Evolutionary conservation across 2,329 filamentous ascomycete species (phyloP).

Genomic region (Elsinoe necatrix): DNA sequence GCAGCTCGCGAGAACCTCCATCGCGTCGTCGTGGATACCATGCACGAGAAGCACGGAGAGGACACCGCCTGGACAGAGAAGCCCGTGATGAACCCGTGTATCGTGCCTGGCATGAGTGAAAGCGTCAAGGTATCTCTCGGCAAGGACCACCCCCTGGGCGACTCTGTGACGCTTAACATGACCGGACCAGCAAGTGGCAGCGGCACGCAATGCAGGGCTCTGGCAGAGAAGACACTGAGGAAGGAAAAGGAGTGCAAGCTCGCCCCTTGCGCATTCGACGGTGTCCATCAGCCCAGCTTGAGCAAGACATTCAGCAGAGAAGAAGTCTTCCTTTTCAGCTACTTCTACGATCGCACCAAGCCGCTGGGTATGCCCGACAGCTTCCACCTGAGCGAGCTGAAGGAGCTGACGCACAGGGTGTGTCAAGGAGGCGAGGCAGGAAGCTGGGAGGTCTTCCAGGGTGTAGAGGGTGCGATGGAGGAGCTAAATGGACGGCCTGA

Average conservation of each 20-base stretch:
- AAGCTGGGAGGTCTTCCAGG: constrained; percentile 72
- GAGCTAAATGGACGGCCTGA: constrained; percentile 79
- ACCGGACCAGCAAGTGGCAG: constrained; percentile 69
- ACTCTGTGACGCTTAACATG: constrained; percentile 68
- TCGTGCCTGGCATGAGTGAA: constrained; percentile 69
- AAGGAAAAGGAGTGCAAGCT: constrained; percentile 78
- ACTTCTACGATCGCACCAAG: constrained; percentile 93
- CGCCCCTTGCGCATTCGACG: constrained; percentile 96
- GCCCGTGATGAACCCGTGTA: constrained; percentile 75
- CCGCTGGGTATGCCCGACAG: constrained; percentile 97
- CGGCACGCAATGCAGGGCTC: constrained; percentile 76
- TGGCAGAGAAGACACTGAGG: constrained; percentile 82
- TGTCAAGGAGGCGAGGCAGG: constrained; percentile 75
- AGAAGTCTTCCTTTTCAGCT: constrained; percentile 93
- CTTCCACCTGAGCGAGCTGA: constrained; percentile 84
- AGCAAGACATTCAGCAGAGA: constrained; percentile 86
- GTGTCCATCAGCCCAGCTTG: constrained; percentile 85
- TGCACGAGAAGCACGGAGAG: constrained; percentile 53
- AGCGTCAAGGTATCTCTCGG: constrained; percentile 64
- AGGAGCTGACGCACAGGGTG: constrained; percentile 74
- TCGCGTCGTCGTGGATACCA: constrained; percentile 61
- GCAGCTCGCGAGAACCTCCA: constrained; percentile 83
- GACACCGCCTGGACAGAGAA: constrained; percentile 57
- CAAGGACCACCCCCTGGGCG: constrained; percentile 57
- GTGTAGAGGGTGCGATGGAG: constrained; percentile 65